Evolutionary conservation across 805 yeast genomes (phyloP).

Genomic region (Zygosaccharomyces rouxii): DNA sequence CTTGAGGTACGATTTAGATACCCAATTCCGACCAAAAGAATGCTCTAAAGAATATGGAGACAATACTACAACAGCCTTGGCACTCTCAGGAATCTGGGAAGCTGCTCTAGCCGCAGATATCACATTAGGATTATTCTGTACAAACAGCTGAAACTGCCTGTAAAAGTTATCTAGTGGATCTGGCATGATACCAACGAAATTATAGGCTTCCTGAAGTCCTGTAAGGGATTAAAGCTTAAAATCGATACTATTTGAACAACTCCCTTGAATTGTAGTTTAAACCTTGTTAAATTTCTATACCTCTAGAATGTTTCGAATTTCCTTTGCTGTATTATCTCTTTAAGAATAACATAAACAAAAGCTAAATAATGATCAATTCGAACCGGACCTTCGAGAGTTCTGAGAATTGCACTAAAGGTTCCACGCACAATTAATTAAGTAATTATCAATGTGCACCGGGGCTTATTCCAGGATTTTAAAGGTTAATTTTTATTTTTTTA

Average conservation of each 20-base stretch:
- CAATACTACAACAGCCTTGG: constrained; percentile 55
- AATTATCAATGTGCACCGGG: neutral
- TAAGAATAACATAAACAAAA: constrained; percentile 7
- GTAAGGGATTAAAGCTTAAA: too few species aligned
- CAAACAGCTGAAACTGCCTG: constrained; percentile 42
- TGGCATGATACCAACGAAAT: constrained; percentile 12
- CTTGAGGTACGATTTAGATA: constrained; percentile 55
- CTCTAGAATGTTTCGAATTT: constrained; percentile 1
- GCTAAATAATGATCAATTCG: neutral
- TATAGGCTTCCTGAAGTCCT: neutral
- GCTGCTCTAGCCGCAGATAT: constrained; percentile 36
- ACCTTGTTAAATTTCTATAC: neutral
- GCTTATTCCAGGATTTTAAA: neutral
- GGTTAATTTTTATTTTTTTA: neutral
- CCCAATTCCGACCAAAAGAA: constrained; percentile 74
- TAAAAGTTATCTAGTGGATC: constrained; percentile 40
- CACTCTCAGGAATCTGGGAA: constrained; percentile 36
- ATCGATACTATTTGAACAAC: too few species aligned
- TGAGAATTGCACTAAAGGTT: neutral
- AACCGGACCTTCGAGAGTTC: constrained; percentile 2
- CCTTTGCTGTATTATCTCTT: constrained; percentile 6
- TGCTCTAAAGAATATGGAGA: constrained; percentile 71
- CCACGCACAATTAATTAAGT: neutral
- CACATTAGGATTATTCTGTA: constrained; percentile 36
- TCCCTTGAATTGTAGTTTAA: constrained; percentile 1